Evolutionary conservation across 2,329 filamentous ascomycete species (phyloP).

Genomic region (Biscogniauxia marginata): DNA sequence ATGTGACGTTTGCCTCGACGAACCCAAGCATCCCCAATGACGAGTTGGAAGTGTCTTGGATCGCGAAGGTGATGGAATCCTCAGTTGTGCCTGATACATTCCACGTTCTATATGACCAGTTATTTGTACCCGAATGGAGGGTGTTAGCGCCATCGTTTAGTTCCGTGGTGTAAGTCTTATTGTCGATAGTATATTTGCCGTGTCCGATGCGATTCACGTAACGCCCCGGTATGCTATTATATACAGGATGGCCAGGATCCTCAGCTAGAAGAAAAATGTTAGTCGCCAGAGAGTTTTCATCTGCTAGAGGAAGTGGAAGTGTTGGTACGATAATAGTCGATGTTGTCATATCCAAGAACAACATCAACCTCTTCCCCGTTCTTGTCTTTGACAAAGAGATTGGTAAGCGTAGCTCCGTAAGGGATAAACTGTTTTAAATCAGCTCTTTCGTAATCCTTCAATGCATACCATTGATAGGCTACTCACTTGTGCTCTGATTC

Average conservation of each 20-base stretch:
- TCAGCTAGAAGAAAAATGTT: constrained; percentile 31
- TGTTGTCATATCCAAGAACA: constrained; percentile 63
- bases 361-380: constrained; percentile 61
- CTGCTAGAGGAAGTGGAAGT: neutral
- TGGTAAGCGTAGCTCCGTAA: constrained; percentile 59
- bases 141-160: constrained; percentile 55
- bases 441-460: constrained; percentile 6
- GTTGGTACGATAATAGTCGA: constrained; percentile 50
- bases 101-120: constrained; percentile 64
- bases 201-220: constrained; percentile 66
- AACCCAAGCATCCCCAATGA: constrained; percentile 61
- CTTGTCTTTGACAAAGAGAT: constrained; percentile 63
- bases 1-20: constrained; percentile 61
- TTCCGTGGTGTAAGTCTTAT: constrained; percentile 50
- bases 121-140: constrained; percentile 58
- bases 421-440: constrained; percentile 29
- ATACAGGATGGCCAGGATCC: constrained; percentile 55
- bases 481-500: constrained; percentile 33
- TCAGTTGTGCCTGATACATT: constrained; percentile 54
- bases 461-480: neutral
- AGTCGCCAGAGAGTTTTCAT: constrained; percentile 1
- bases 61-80: constrained; percentile 63
- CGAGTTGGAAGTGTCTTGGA: constrained; percentile 57
- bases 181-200: constrained; percentile 53
- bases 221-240: constrained; percentile 61